Conservation (phyloP, 176 grass and related monocot species). For the Rhynchospora pubera region DNA sequence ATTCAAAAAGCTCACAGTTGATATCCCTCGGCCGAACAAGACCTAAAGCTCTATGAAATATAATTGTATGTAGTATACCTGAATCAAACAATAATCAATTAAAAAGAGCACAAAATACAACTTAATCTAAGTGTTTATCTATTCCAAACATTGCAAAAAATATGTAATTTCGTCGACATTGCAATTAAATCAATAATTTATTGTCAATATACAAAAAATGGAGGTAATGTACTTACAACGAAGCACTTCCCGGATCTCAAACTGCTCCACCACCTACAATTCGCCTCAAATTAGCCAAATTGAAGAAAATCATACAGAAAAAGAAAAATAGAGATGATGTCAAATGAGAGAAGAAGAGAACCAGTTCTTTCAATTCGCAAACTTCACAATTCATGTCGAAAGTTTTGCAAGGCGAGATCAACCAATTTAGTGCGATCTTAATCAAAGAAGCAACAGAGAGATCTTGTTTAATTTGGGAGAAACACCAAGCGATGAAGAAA, state of each 20-base stretch:
- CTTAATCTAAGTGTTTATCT: not conserved
- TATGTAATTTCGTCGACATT: not conserved
- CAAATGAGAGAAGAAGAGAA: conserved; percentile 4
- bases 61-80: conserved; percentile 37
- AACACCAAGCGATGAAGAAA: no score
- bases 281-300: conserved; percentile 9
- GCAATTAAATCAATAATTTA: not conserved
- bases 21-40: conserved; percentile 29
- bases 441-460: not conserved
- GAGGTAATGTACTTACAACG: conserved; percentile 28
- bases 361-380: conserved; percentile 41
- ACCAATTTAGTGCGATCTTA: conserved; percentile 6
- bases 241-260: conserved; percentile 31
- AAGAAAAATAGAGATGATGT: not conserved
- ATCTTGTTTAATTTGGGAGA: not conserved
- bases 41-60: conserved; percentile 44
- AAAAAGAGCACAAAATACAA: not conserved
- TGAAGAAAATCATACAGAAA: not conserved
- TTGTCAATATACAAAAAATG: not conserved
- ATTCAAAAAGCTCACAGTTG: conserved; percentile 37
- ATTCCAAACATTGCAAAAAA: not conserved
- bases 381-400: conserved; percentile 36
- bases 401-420: not conserved
- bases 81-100: conserved; percentile 1
- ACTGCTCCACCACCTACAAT: conserved; percentile 30